These are phyloP conservation scores for Chaetoceros tenuissimus DNA, from an alignment of 108 stramenopile genomes.

Conservation along the genomic window DNA sequence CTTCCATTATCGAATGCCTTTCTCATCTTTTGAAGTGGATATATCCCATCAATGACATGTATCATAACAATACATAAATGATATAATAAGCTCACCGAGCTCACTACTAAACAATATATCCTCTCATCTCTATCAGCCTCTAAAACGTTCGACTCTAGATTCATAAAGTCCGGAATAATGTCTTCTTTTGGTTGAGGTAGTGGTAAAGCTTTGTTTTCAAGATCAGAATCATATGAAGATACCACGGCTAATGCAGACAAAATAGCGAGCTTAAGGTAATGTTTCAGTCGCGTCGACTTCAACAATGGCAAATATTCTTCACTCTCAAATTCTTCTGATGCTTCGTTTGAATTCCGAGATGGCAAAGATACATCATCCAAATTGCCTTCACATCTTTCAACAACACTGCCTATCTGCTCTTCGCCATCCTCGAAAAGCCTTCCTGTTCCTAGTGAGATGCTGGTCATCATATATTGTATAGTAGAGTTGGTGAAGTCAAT, in stretches of 20 bases:
- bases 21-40: constrained; percentile 32
- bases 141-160: not conserved
- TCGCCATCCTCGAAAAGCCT: no score
- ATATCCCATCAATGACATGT: constrained; percentile 1
- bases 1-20: constrained; percentile 38
- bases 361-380: no score
- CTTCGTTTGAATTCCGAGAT: no score
- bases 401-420: no score
- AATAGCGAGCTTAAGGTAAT: not conserved
- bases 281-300: no score
- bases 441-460: no score
- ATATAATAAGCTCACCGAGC: not conserved
- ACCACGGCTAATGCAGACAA: not conserved
- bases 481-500: no score
- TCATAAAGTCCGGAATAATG: not conserved
- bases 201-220: not conserved
- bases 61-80: not conserved
- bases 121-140: not conserved
- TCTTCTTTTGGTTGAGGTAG: not conserved
- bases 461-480: no score
- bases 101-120: not conserved
- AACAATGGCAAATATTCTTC: no score
- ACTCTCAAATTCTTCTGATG: no score
- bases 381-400: no score
- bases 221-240: not conserved